Evolutionary conservation across 2,329 filamentous ascomycete species (phyloP).

Genomic region (Epichloe sp.): DNA sequence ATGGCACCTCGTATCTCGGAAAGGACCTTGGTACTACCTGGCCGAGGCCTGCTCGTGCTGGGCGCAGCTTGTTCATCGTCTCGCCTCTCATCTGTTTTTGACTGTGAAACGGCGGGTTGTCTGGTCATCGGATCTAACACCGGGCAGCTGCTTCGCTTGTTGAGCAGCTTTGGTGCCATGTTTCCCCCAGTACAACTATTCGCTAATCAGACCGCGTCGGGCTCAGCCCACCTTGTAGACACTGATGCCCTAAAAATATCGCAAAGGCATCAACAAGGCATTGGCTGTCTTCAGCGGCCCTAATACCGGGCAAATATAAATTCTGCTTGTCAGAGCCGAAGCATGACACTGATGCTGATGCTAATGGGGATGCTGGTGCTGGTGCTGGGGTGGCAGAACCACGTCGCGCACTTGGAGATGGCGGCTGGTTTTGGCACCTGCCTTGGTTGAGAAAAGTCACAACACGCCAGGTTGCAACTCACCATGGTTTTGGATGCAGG

Average conservation of each 20-base stretch:
- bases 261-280: not conserved
- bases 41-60: conserved; percentile 13
- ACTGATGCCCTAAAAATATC: not conserved
- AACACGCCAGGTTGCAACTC: not conserved
- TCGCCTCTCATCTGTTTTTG: not conserved
- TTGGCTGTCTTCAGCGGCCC: not conserved
- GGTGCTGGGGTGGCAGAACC: not conserved
- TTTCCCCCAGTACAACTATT: not conserved
- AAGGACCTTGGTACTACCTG: conserved; percentile 19
- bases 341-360: not conserved
- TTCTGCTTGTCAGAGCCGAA: not conserved
- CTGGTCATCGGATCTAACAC: conserved; percentile 8
- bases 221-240: not conserved
- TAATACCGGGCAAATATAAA: not conserved
- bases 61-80: conserved; percentile 5
- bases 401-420: not conserved
- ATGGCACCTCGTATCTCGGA: conserved; percentile 22
- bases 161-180: conserved; percentile 17
- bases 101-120: not conserved
- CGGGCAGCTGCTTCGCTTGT: conserved; percentile 15
- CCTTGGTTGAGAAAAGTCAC: not conserved
- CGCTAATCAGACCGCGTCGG: not conserved
- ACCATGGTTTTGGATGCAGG: not conserved
- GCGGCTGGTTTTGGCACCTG: not conserved
- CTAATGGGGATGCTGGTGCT: not conserved